These are phyloP conservation scores for Podospora appendiculata DNA, from an alignment of 495 filamentous ascomycete genomes.

Conservation along the genomic window DNA sequence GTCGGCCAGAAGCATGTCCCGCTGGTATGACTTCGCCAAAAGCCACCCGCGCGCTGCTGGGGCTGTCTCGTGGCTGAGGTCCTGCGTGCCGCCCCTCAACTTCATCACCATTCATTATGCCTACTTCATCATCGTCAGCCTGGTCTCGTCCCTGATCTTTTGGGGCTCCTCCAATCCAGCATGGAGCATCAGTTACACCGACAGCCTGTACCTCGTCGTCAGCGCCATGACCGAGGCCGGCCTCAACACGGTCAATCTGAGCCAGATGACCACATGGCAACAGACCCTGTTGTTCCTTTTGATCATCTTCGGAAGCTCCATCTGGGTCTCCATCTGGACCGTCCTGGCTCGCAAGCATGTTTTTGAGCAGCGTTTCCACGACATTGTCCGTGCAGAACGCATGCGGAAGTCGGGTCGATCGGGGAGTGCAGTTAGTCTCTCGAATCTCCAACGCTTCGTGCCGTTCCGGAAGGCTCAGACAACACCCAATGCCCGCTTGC, in stretches of 20 bases:
- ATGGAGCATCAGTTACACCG: conserved; percentile 59
- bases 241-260: conserved; percentile 39
- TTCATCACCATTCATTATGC: conserved; percentile 67
- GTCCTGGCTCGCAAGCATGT: conserved; percentile 58
- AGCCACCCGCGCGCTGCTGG: conserved; percentile 1
- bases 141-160: conserved; percentile 66
- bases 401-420: conserved; percentile 13
- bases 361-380: conserved; percentile 61
- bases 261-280: conserved; percentile 69
- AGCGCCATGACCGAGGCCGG: conserved; percentile 78
- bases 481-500: not conserved
- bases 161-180: conserved; percentile 56
- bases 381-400: conserved; percentile 46
- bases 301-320: conserved; percentile 64
- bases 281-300: conserved; percentile 67
- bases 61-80: conserved; percentile 2
- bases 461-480: conserved; percentile 9
- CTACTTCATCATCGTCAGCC: conserved; percentile 63
- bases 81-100: conserved; percentile 51
- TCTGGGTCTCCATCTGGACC: conserved; percentile 56
- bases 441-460: conserved; percentile 5
- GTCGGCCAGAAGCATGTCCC: conserved; percentile 3
- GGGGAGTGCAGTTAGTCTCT: conserved; percentile 3
- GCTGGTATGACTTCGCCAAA: conserved; percentile 11
- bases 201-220: conserved; percentile 68